A percentile compares a stretch with the other conserved stretches of the same genome.
phyloP scores from a whole-genome alignment of 495 filamentous ascomycete genomes.

The Tuber umbilicatum region DNA sequence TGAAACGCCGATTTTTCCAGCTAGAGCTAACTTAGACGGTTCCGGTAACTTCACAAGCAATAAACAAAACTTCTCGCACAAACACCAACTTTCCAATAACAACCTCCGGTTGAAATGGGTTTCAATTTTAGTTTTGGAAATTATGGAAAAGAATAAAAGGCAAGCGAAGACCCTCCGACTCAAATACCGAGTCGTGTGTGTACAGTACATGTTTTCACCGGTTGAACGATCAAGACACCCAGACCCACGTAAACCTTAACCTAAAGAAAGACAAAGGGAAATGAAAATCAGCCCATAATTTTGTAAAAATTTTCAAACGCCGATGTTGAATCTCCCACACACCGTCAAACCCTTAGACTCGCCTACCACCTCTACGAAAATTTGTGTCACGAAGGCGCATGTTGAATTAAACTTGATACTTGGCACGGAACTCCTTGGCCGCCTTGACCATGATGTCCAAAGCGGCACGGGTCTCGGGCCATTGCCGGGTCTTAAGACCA shows the following conservation, averaged over 20 bases:
- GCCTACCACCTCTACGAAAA: conserved; percentile 21
- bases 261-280: conserved; percentile 25
- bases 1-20: neutral
- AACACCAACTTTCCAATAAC: no score
- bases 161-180: conserved; percentile 18
- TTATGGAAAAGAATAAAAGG: neutral
- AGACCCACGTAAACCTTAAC: conserved; percentile 17
- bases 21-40: neutral
- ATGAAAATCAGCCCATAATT: conserved; percentile 19
- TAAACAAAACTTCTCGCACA: neutral
- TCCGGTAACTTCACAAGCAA: neutral
- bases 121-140: conserved; percentile 15
- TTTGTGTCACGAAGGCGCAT: conserved; percentile 35
- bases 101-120: conserved; percentile 23
- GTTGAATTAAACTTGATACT: conserved; percentile 55
- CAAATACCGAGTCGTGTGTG: conserved; percentile 7
- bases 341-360: neutral
- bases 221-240: conserved; percentile 39
- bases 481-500: conserved; percentile 95
- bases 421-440: conserved; percentile 88
- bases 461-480: conserved; percentile 91
- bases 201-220: conserved; percentile 27
- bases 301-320: conserved; percentile 43
- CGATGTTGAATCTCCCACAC: conserved; percentile 56
- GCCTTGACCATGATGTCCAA: conserved; percentile 91